A percentile compares a stretch with the other conserved stretches of the same genome.
These are phyloP conservation scores for Mucor velutinosus DNA, from an alignment of 371 early-diverging fungal species.

Conservation along the genomic window DNA sequence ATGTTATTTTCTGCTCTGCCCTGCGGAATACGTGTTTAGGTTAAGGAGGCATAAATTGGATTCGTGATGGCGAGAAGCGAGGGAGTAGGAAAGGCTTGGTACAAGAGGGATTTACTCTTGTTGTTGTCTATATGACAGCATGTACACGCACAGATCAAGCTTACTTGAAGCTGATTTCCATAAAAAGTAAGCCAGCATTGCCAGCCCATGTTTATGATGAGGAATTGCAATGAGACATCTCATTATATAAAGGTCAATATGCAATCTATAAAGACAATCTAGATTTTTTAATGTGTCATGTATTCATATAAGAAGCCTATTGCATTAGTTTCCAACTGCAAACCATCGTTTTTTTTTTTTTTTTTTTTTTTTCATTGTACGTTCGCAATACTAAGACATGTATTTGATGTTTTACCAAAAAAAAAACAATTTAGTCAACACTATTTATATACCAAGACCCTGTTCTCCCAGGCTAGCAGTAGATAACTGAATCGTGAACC, in stretches of 20 bases:
- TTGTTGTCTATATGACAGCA: neutral
- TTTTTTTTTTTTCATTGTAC: neutral
- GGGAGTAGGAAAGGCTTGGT: neutral
- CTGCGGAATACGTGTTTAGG: neutral
- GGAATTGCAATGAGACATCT: neutral
- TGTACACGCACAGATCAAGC: constrained; percentile 1
- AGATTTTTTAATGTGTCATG: neutral
- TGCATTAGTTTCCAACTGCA: neutral
- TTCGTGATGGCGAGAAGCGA: neutral
- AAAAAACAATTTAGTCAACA: neutral
- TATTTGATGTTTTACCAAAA: neutral
- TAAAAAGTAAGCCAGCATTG: neutral
- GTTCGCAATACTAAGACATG: neutral
- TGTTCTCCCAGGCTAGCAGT: neutral
- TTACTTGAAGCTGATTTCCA: neutral
- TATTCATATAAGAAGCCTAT: neutral
- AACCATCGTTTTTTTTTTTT: neutral
- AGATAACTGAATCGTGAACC: neutral
- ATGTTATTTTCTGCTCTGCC: neutral
- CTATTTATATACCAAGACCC: neutral
- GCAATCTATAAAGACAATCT: no score
- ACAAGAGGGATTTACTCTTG: neutral
- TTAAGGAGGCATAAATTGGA: neutral
- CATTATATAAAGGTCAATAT: no score
- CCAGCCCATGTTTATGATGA: neutral